A percentile compares a stretch with the other conserved stretches of the same genome.
Evolutionary conservation across 2,329 filamentous ascomycete species (phyloP).

Genomic region (Aureobasidium sp.): DNA sequence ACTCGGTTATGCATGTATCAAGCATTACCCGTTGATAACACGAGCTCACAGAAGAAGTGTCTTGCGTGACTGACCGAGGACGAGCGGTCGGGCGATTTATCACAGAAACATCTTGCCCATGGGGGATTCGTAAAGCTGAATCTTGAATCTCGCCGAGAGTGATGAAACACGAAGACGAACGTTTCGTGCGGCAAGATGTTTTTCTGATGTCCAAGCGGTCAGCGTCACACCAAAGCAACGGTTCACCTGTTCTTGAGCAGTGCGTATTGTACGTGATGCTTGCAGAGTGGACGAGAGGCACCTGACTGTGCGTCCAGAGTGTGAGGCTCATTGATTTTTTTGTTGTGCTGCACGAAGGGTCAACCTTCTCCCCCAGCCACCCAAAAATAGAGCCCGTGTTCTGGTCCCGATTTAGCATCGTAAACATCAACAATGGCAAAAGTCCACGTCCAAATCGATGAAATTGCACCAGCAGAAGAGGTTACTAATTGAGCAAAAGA

Average conservation of each 20-base stretch:
- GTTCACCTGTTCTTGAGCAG: background rate
- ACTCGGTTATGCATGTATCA: too few relatives aligned
- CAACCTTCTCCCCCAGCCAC: background rate
- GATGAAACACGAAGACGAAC: background rate
- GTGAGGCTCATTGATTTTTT: background rate
- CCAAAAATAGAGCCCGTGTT: conserved; percentile 11
- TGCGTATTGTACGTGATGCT: background rate
- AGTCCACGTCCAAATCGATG: background rate
- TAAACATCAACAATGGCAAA: conserved; percentile 12
- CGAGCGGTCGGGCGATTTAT: too few relatives aligned
- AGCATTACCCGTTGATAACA: too few relatives aligned
- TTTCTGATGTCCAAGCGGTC: background rate
- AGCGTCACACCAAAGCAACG: background rate
- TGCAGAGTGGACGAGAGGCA: background rate
- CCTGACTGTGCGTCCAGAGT: background rate
- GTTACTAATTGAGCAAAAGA: background rate
- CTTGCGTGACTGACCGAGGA: too few relatives aligned
- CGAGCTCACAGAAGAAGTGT: too few relatives aligned
- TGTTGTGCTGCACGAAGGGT: background rate
- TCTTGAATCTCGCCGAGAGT: background rate
- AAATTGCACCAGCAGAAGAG: background rate
- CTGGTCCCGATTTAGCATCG: background rate
- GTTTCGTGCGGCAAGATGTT: background rate
- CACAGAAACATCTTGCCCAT: too few relatives aligned
- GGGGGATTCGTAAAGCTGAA: background rate